Evolutionary conservation across 805 yeast species (phyloP).

Genomic region (Danielia oregonensis): DNA sequence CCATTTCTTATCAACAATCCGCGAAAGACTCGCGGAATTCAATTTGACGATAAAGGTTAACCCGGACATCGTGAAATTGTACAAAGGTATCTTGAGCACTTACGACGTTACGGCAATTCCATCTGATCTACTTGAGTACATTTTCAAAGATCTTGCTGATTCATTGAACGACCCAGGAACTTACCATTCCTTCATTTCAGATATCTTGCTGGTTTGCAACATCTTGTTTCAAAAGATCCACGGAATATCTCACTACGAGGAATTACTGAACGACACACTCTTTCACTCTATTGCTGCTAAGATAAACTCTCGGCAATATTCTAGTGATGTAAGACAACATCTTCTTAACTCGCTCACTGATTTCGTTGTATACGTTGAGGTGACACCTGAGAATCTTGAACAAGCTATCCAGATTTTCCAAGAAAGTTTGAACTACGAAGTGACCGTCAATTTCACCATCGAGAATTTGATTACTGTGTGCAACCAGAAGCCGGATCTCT

Average conservation of each 20-base stretch:
- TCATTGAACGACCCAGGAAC: conserved; percentile 23
- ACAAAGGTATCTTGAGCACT: conserved; percentile 21
- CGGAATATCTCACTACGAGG: conserved; percentile 1
- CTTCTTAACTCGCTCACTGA: conserved; percentile 24
- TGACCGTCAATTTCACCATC: conserved; percentile 22
- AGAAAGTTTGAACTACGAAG: conserved; percentile 24
- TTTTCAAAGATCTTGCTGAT: conserved; percentile 21
- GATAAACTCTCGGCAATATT: conserved; percentile 18
- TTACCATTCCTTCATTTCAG: conserved; percentile 25
- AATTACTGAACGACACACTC: conserved; percentile 10
- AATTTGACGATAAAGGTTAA: conserved; percentile 20
- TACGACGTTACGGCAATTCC: conserved; percentile 16
- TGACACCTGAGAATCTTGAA: conserved; percentile 7
- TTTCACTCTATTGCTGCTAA: conserved; percentile 15
- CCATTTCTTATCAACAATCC: conserved; percentile 16
- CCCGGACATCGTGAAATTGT: conserved; percentile 26
- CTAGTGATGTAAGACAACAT: conserved; percentile 28
- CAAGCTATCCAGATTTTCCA: conserved; percentile 15
- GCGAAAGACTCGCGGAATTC: conserved; percentile 15
- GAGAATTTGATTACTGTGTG: conserved; percentile 22
- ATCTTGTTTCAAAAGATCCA: conserved; percentile 13
- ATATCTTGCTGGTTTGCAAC: conserved; percentile 23
- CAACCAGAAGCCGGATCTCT: conserved; percentile 10
- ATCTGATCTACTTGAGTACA: conserved; percentile 14
- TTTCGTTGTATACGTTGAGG: conserved; percentile 10